Conservation (phyloP, 2,329 filamentous ascomycete species). For the Colletotrichum endophyticum region DNA sequence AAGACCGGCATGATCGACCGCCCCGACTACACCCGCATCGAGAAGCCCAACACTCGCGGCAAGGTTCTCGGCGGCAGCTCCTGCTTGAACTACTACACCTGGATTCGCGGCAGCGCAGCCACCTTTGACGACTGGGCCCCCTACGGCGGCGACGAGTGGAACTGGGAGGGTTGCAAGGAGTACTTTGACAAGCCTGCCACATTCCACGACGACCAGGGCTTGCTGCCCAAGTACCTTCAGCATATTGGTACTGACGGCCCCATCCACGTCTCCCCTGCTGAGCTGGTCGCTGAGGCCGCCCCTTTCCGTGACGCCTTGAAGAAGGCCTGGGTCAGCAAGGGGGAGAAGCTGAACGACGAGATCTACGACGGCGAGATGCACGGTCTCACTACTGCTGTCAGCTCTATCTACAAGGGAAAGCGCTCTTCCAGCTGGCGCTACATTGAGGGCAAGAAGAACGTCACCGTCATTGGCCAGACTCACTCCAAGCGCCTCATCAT, state of each 20-base stretch:
- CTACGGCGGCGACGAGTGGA: constrained; percentile 72
- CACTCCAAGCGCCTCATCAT: constrained; percentile 60
- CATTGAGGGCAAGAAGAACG: constrained; percentile 57
- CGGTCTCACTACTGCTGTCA: constrained; percentile 57
- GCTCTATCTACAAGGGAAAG: constrained; percentile 62
- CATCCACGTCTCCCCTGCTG: constrained; percentile 58
- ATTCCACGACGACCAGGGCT: constrained; percentile 58
- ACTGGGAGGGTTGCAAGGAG: constrained; percentile 52
- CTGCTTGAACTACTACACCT: constrained; percentile 68
- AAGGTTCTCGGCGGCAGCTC: constrained; percentile 64
- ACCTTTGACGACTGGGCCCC: constrained; percentile 75
- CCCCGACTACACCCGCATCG: constrained; percentile 62
- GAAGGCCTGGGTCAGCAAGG: constrained; percentile 58
- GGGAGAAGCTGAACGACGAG: constrained; percentile 54
- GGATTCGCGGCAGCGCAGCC: constrained; percentile 61
- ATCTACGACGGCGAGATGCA: constrained; percentile 61
- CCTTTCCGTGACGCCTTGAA: constrained; percentile 55
- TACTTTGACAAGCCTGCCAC: constrained; percentile 57
- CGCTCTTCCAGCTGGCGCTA: constrained; percentile 57
- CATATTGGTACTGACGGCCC: constrained; percentile 59
- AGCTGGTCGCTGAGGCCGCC: constrained; percentile 55
- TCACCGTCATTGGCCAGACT: constrained; percentile 52
- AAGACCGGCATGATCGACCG: constrained; percentile 66
- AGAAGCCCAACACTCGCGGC: constrained; percentile 68
- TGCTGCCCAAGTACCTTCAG: constrained; percentile 48